phyloP scores from a whole-genome alignment of 2,329 filamentous ascomycete genomes.

The Colletotrichum sp. region DNA sequence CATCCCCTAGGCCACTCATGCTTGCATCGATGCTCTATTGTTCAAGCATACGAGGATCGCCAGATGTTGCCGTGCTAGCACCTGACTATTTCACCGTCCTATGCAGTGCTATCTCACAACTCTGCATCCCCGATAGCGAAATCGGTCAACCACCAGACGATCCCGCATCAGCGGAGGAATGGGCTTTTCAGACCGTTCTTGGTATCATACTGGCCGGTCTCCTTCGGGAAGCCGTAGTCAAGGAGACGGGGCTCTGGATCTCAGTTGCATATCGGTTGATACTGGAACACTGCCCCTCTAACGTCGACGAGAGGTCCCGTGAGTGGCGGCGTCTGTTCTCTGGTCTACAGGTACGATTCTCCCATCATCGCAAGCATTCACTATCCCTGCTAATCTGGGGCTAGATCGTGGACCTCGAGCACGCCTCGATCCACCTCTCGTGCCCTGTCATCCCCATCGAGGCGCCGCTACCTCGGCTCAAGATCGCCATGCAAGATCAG shows the following conservation, averaged over 20 bases:
- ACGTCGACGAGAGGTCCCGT: slow-evolving; percentile 38
- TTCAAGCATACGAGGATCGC: slow-evolving; percentile 36
- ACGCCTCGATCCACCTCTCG: slow-evolving; percentile 45
- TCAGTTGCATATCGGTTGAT: slow-evolving; percentile 45
- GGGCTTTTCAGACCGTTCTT: slow-evolving; percentile 47
- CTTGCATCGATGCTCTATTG: slow-evolving; percentile 50
- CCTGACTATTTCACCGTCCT: slow-evolving; percentile 43
- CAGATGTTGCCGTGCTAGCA: slow-evolving; percentile 38
- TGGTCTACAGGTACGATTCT: slow-evolving; percentile 24
- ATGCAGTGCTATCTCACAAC: slow-evolving; percentile 43
- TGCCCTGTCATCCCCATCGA: slow-evolving; percentile 45
- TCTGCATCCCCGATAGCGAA: slow-evolving; percentile 39
- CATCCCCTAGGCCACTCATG: slow-evolving; percentile 44
- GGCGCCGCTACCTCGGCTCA: slow-evolving; percentile 40
- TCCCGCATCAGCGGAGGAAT: slow-evolving; percentile 34
- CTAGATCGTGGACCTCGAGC: slow-evolving; percentile 49
- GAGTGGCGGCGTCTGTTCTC: slow-evolving; percentile 47
- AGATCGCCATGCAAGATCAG: slow-evolving; percentile 42
- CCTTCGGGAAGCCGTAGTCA: slow-evolving; percentile 44
- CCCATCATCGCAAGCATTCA: too few relatives aligned
- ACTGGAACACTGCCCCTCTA: slow-evolving; percentile 44
- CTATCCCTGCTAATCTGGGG: neutral
- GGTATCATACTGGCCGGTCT: slow-evolving; percentile 46
- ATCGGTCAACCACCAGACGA: slow-evolving; percentile 28
- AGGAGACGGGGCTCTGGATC: slow-evolving; percentile 48